Evolutionary conservation across 805 yeast genomes (phyloP), one percentile per base, ranked within the genome.

Genomic region (Starmerella sirachaensis): DNA sequence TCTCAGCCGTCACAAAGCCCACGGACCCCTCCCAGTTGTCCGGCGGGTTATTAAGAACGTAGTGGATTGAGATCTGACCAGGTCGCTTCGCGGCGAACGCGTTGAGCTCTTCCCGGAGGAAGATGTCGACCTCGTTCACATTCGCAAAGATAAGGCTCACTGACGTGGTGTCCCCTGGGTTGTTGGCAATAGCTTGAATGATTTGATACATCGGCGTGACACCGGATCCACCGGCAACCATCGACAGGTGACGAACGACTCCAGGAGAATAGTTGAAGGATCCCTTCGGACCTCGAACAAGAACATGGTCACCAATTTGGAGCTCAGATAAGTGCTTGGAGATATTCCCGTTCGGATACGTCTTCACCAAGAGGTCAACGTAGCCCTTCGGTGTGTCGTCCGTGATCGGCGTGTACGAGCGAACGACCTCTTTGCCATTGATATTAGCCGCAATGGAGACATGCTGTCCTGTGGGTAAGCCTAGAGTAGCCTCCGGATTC

Each of bases 191-290:
- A 11, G 93, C 81, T 50, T 81, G 79, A 49, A 86, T 74, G 49
- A 86, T 78, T 60, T 85, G 93, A 53, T 80, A 68, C 61, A 83
- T 76, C 26, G 96, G 95, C 7, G 95, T 83, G 46, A 86, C 78
- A 36, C 96, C 96, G 26, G 96, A 83, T 54, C 96, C 97, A 50
- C 96, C 96, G 29, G 94, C 93, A 48, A 88, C 76, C 96, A 86
- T 86, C 38, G 79, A 84, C 42, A 86, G 68, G 43, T 70, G 68
- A 41, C 68, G 64, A 40, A 72, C 76, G 76, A 78, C 75, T 62
- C 81, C 82, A 50, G 93, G 84, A 37, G 73, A 66, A 63, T 86
- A 86, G 45, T 75, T 70, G 67, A 81, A 84, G 53, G 74, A 74
- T 6, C 97, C 96, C 62, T 81, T 82, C 51, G 97, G 97, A 20